A percentile compares a stretch with the other conserved stretches of the same genome.
These are phyloP conservation scores for Onygena corvina DNA, from an alignment of 2,329 filamentous ascomycete species.

Conservation along the genomic window DNA sequence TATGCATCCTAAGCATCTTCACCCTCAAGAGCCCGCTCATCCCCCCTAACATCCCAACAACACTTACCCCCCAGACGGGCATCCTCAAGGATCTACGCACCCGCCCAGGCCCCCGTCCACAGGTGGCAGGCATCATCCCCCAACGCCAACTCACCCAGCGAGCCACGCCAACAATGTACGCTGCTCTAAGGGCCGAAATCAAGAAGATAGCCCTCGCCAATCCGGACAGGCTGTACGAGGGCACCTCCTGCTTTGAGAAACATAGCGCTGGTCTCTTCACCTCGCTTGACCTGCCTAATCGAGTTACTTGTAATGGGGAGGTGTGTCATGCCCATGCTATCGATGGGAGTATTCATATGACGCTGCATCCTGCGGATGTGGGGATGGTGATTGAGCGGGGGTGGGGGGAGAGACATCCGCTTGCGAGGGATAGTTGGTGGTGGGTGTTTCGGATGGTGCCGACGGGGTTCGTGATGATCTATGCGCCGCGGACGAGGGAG, in stretches of 20 bases:
- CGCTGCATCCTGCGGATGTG: constrained; percentile 66
- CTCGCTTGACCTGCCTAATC: constrained; percentile 22
- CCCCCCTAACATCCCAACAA: constrained; percentile 43
- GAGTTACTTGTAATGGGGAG: constrained; percentile 49
- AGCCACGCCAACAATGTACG: constrained; percentile 43
- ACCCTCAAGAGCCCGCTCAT: constrained; percentile 57
- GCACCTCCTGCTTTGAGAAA: constrained; percentile 68
- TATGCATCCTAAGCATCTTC: constrained; percentile 61
- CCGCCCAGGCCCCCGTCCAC: constrained; percentile 52
- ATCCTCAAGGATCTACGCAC: constrained; percentile 46
- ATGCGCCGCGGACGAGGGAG: constrained; percentile 58
- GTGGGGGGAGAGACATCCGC: constrained; percentile 60
- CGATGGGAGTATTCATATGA: constrained; percentile 67
- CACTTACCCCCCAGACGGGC: constrained; percentile 44
- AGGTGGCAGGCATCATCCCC: constrained; percentile 63
- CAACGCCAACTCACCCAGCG: constrained; percentile 66
- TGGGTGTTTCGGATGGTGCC: constrained; percentile 59
- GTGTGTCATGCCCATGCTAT: constrained; percentile 67
- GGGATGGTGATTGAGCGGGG: constrained; percentile 58
- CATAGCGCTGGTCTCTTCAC: constrained; percentile 67
- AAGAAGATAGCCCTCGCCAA: constrained; percentile 39
- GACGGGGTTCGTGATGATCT: constrained; percentile 65
- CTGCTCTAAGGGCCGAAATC: constrained; percentile 44
- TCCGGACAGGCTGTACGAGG: constrained; percentile 45
- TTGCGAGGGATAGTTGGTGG: constrained; percentile 46